Base-by-base conservation (phyloP, 768 basidiomycete genomes). In the Mycena albidolilacea region DNA sequence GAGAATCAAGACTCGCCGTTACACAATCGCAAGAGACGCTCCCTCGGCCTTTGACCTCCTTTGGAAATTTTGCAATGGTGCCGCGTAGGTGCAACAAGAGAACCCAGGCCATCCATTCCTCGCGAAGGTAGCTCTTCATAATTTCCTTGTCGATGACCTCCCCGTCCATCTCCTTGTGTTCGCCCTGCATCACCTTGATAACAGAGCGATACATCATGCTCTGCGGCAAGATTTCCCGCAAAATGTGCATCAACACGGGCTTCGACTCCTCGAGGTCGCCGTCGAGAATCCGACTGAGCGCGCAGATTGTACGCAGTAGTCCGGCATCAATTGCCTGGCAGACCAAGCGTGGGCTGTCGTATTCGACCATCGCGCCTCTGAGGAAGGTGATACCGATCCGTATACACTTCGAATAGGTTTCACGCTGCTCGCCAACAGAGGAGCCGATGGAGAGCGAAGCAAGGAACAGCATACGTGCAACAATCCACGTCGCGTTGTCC, bases 401-500 rank as follows among this genome's bases (percentile, higher is more conserved):
- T 19, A 52, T 48, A 17, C 67, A 59, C 5, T 19, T 5, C 21
- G 52, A 12, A 35, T 52, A 60, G 2, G 17, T 12, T 35, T 17
- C 37, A 6, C 21, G 10, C 9, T 15, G 37, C 30, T 30, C 30
- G 5, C 39, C 48, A 5, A n/a, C 9, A 19, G 67, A 41, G n/a
- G 38, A 39, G 4, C 19, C 70, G 1, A 63, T 37, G 23, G n/a
- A 23, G 10, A 65, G n/a, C 0, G 72, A 62, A 2, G 38, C 43
- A n/a, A 73, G 21, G 43, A 50, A 50, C 3, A 73, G 63, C 62
- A 67, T 67, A 9, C 72, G 67, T 14, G 67, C 54, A 43, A 70
- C 68, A n/a, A 73, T 57, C 72, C 72, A 73, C 41, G n/a, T 17
- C 3, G 30, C 63, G 41, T 69, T 73, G 38, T 73, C 61, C 15